These are phyloP conservation scores for Lentinula sp. DNA, from an alignment of 768 basidiomycete genomes.

Conservation along the genomic window DNA sequence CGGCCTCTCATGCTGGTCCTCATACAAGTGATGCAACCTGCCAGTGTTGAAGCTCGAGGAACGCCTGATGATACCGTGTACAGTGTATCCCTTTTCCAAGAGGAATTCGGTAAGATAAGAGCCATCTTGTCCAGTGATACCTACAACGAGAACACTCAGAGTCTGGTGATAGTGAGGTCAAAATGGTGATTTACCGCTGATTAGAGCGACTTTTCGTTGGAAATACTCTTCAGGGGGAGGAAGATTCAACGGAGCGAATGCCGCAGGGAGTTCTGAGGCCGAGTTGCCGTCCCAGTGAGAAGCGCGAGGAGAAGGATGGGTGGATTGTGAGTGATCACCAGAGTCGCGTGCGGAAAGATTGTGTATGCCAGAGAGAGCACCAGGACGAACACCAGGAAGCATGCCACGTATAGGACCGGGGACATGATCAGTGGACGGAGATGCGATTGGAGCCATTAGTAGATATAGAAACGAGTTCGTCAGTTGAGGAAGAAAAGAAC, in stretches of 20 bases:
- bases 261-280: constrained; percentile 7
- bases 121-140: constrained; percentile 95
- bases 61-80: constrained; percentile 93
- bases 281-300: constrained; percentile 3
- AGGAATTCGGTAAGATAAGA: constrained; percentile 89
- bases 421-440: neutral
- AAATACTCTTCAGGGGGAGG: constrained; percentile 78
- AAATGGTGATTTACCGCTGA: constrained; percentile 56
- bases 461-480: neutral
- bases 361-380: neutral
- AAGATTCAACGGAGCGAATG: constrained; percentile 50
- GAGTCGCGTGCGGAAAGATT: neutral
- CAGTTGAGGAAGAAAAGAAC: neutral
- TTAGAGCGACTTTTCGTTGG: constrained; percentile 89
- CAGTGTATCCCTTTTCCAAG: constrained; percentile 83
- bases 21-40: constrained; percentile 88
- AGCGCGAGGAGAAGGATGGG: neutral
- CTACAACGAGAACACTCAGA: constrained; percentile 30
- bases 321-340: neutral
- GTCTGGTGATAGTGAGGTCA: constrained; percentile 7
- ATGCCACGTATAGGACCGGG: constrained; percentile 1
- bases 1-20: constrained; percentile 83
- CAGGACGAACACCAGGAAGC: neutral
- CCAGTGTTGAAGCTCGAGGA: constrained; percentile 98
- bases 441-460: neutral